A percentile compares a stretch with the other conserved stretches of the same genome.
Evolutionary conservation across 1,139 yeast species (phyloP).

Genomic region (Yamadazyma sp.): DNA sequence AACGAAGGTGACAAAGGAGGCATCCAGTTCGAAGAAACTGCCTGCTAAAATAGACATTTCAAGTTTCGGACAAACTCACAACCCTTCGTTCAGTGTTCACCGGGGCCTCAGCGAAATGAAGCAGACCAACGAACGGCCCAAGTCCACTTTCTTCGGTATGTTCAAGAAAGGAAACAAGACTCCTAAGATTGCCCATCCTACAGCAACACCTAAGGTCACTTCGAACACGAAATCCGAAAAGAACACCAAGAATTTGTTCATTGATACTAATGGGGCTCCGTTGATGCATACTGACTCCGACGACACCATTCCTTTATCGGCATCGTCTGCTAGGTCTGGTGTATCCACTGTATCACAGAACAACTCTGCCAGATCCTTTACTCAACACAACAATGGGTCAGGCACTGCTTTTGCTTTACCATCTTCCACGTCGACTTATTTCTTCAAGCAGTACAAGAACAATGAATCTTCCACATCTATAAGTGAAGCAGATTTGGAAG

Average conservation of each 20-base stretch:
- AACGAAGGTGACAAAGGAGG: not conserved
- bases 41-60: constrained; percentile 28
- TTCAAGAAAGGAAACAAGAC: constrained; percentile 20
- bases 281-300: constrained; percentile 13
- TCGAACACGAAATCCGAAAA: not conserved
- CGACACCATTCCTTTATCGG: constrained; percentile 18
- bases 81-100: constrained; percentile 35
- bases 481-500: constrained; percentile 22
- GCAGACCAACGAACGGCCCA: constrained; percentile 13
- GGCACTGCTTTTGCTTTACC: constrained; percentile 47
- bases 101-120: constrained; percentile 13
- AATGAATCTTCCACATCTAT: constrained; percentile 6
- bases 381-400: constrained; percentile 25
- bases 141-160: constrained; percentile 19
- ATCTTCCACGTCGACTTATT: constrained; percentile 43
- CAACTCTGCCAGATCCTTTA: constrained; percentile 10
- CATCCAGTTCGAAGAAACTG: too few species aligned
- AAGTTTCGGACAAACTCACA: constrained; percentile 42
- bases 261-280: constrained; percentile 12
- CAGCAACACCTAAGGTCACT: constrained; percentile 8
- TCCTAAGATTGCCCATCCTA: constrained; percentile 5
- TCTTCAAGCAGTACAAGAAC: constrained; percentile 32
- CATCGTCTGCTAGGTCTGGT: constrained; percentile 14
- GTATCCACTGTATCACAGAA: constrained; percentile 15
- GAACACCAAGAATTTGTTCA: constrained; percentile 15